Evolutionary conservation across 306 rosid species (phyloP).

Genomic region (Casuarina glauca): DNA sequence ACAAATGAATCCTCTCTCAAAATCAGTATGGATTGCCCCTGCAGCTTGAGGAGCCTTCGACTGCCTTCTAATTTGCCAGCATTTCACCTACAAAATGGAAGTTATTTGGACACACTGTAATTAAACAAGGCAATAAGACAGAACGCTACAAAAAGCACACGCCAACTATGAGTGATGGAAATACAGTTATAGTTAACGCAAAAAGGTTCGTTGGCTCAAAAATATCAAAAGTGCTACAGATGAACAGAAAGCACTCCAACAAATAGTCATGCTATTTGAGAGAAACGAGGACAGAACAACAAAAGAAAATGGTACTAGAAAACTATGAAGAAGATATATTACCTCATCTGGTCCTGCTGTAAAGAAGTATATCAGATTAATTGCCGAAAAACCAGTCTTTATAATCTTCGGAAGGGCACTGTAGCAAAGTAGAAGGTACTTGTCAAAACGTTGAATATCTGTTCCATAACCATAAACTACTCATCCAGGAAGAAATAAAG

Average conservation of each 20-base stretch:
- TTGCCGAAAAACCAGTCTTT: slow-evolving; percentile 92
- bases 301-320: background rate
- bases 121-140: slow-evolving; percentile 4
- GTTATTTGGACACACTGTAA: slow-evolving; percentile 4
- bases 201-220: background rate
- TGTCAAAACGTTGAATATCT: slow-evolving; percentile 3
- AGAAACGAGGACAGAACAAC: background rate
- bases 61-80: slow-evolving; percentile 98
- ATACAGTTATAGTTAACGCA: background rate
- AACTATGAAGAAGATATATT: slow-evolving; percentile 19
- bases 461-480: no score
- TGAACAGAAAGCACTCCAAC: background rate
- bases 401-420: slow-evolving; percentile 93
- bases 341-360: slow-evolving; percentile 99
- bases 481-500: no score
- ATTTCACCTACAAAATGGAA: slow-evolving; percentile 71
- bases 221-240: background rate
- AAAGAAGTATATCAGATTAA: slow-evolving; percentile 98
- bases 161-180: background rate
- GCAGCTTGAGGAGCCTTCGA: slow-evolving; percentile 99
- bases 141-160: background rate
- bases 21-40: slow-evolving; percentile 95
- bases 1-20: slow-evolving; percentile 94
- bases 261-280: background rate
- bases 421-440: slow-evolving; percentile 34